These are phyloP conservation scores for Hypoxylon trugodes DNA, from an alignment of 495 filamentous ascomycete species.

Conservation along the genomic window DNA sequence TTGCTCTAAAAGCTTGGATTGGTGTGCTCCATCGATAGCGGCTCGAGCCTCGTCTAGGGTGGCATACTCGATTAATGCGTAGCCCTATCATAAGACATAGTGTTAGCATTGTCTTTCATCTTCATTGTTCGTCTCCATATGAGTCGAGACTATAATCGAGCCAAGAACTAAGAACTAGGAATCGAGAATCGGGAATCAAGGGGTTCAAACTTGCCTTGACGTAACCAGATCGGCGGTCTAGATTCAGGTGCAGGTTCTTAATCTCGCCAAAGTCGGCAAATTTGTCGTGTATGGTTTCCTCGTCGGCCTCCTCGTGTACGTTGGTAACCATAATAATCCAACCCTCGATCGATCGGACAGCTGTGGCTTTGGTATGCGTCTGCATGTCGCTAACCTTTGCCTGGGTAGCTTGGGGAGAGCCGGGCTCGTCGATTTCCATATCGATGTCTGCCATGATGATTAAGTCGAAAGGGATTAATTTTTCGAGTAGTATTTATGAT, in stretches of 20 bases:
- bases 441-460: slow-evolving; percentile 70
- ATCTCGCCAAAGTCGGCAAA: slow-evolving; percentile 98
- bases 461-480: neutral
- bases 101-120: neutral
- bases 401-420: slow-evolving; percentile 47
- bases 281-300: slow-evolving; percentile 92
- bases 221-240: slow-evolving; percentile 95
- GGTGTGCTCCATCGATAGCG: slow-evolving; percentile 85
- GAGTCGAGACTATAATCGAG: no score
- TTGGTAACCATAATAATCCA: slow-evolving; percentile 98
- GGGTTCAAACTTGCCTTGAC: slow-evolving; percentile 97
- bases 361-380: slow-evolving; percentile 82
- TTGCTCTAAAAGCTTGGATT: slow-evolving; percentile 88
- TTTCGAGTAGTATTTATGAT: neutral
- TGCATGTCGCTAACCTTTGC: slow-evolving; percentile 70
- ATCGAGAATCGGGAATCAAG: neutral
- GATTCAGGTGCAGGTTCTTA: slow-evolving; percentile 94
- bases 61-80: slow-evolving; percentile 91
- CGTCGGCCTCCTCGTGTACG: slow-evolving; percentile 96
- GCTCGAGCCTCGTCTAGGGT: slow-evolving; percentile 85
- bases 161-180: neutral
- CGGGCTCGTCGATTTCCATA: slow-evolving; percentile 80
- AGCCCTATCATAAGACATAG: slow-evolving; percentile 67
- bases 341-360: slow-evolving; percentile 97
- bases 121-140: no score